Conservation (phyloP, 2,329 filamentous ascomycete genomes). For the Canariomyces notabilis region DNA sequence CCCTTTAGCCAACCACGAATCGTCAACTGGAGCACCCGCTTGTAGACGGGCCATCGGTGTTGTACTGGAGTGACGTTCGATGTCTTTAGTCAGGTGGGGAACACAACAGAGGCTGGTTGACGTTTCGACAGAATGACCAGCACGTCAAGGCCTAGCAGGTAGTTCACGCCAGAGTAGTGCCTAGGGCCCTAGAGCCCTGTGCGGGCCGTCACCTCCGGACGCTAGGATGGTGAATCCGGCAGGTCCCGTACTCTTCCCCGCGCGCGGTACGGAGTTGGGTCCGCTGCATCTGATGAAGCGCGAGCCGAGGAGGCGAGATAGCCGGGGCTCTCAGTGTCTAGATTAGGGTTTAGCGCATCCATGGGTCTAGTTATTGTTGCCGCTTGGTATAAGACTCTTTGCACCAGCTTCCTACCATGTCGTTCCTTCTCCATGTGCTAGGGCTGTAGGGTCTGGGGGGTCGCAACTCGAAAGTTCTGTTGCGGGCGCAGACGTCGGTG, state of each 20-base stretch:
- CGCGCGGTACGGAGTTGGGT: neutral
- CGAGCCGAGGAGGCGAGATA: no score
- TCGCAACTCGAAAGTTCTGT: no score
- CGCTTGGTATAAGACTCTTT: no score
- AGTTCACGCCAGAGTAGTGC: neutral
- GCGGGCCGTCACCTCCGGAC: neutral
- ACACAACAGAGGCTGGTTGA: neutral
- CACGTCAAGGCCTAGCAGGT: no score
- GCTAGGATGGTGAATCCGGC: no score
- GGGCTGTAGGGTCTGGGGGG: no score
- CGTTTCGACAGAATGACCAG: neutral
- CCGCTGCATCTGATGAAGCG: neutral
- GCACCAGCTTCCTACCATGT: no score
- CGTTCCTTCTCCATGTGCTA: no score
- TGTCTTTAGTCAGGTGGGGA: neutral
- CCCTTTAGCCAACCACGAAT: conserved; percentile 9
- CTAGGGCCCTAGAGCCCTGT: neutral
- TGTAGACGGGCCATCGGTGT: neutral
- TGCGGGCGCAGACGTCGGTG: no score
- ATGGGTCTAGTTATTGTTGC: no score
- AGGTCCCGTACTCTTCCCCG: neutral
- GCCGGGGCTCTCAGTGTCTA: no score
- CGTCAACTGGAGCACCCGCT: neutral
- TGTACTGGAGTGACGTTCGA: conserved; percentile 8
- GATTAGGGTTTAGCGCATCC: no score